Percentiles rank a stretch among this genome's conserved stretches.
phyloP scores from a whole-genome alignment of 2,329 filamentous ascomycete genomes.

The Trichoderma asperellum region DNA sequence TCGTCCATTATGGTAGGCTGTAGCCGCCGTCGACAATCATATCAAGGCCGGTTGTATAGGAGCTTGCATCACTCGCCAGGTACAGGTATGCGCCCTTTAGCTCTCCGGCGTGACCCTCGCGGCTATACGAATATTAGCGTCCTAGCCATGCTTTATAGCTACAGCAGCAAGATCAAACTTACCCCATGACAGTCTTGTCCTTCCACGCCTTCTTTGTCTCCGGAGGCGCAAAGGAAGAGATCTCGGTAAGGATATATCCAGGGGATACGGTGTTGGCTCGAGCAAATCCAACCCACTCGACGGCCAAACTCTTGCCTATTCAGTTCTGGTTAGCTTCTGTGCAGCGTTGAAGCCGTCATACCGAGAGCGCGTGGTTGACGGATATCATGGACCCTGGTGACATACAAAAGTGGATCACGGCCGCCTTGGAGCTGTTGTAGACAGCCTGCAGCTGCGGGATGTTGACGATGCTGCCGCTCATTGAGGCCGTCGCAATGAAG shows the following conservation, averaged over 20 bases:
- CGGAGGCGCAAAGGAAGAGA: constrained; percentile 65
- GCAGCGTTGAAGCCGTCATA: not conserved
- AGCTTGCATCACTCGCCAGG: constrained; percentile 79
- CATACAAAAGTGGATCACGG: constrained; percentile 61
- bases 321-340: not conserved
- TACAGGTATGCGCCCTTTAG: constrained; percentile 84
- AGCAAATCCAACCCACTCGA: constrained; percentile 78
- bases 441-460: constrained; percentile 74
- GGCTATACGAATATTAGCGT: constrained; percentile 43
- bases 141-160: not conserved
- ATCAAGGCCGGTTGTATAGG: constrained; percentile 77
- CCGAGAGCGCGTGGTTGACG: too few species aligned
- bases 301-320: constrained; percentile 69
- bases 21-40: constrained; percentile 79
- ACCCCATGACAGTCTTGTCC: constrained; percentile 79
- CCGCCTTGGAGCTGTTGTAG: constrained; percentile 75
- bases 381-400: not conserved
- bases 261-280: constrained; percentile 74
- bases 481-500: constrained; percentile 78
- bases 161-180: constrained; percentile 35
- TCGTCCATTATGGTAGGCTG: constrained; percentile 49
- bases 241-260: constrained; percentile 76
- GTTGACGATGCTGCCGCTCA: constrained; percentile 79
- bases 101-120: constrained; percentile 73
- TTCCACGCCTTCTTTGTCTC: constrained; percentile 75